Evolutionary conservation across 495 filamentous ascomycete species (phyloP), one percentile per base, ranked within the genome.

Genomic region (Beverwykella pulmonaria): DNA sequence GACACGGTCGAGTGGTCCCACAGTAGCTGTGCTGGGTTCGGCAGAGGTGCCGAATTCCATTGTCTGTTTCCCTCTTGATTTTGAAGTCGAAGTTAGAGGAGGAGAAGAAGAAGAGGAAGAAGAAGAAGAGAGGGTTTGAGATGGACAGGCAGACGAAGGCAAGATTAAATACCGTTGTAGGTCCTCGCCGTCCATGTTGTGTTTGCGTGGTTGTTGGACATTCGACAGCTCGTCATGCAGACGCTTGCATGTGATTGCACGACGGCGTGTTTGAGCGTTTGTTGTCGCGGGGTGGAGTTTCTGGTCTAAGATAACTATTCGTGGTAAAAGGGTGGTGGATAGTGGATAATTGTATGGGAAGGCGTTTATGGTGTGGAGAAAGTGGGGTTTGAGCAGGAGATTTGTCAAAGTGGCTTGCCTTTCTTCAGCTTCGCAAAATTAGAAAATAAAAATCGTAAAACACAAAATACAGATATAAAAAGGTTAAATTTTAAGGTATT

Each of bases 161-260:
- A 44, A n/a, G 56, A 44, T 47, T 30, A 59, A 47, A 20, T 22
- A 47, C 27, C 22, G 10, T 26, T 14, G 56, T 20, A 59, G 25
- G 23, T 59, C 41, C 7, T 59, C 36, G 15, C 56, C 56, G 25
- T 2, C n/a, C 41, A 27, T 47, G 20, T 34, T 7, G 39, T 46
- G 20, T 26, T 26, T 27, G 36, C 5, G 56, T 14, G 27, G 39
- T 17, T 30, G 20, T 25, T 50, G 48, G 2, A 10, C 7, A 17
- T 5, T 47, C 6, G 44, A 22, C 36, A 14, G 56, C 25, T 39
- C 29, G 20, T 9, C 23, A 26, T 36, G 54, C 26, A n/a, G 6
- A 7, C 17, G 17, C 2, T 4, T 23, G 23, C 53, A 57, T 53
- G 53, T 64, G 61, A 56, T 64, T 48, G 61, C 61, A 52, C 39